Evolutionary conservation across 1,284 basidiomycete genomes (phyloP), one percentile per base, ranked within the genome.

Genomic region (Cutaneotrichosporon sp.): DNA sequence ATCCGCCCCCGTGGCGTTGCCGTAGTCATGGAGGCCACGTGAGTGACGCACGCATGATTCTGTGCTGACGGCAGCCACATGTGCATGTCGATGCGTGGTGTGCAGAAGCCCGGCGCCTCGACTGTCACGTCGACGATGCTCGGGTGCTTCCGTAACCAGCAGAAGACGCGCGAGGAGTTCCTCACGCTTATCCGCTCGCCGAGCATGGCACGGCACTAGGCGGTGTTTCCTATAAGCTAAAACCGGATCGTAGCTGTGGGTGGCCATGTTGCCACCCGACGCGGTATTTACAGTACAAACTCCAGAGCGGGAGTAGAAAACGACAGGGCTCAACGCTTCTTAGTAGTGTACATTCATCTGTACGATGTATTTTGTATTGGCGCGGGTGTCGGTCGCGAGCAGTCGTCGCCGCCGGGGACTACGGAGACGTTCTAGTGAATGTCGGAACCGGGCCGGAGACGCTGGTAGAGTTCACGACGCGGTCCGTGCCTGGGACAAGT

Each of bases 41-140:
- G 73, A 76, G 89, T 82, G 21, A 18, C 26, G 35, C 26, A 37
- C 20, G 8, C 4, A 2, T 4, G 8, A 17, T 4, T 9, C 36
- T 4, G 3, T 8, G 22, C 46, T 48, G 37, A 48, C 37, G 4
- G 8, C 68, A 94, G 92, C 37, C 96, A 99, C 77, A 82, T 98
- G 77, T 99, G 96, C 73, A 99, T 99, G 96, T 92, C 93, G 1
- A 98, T 98, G 93, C 86, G 96, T 55, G 96, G 96, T 38, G 96
- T 99, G 1, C 96, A 99, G 76, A 99, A 99, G 76, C 94, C 94
- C 2, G 94, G 96, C 23, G 83, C 94, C 8, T 84, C 87, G 18
- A 98, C 96, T 0, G 88, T 96, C 33, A 98, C 96, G 1, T 93
- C 89, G n/a, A 97, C 93, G 64, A 99, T 99, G 96, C 80, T 97